These are phyloP conservation scores for Lippia alba DNA, from an alignment of 305 asterid species.

Conservation along the genomic window DNA sequence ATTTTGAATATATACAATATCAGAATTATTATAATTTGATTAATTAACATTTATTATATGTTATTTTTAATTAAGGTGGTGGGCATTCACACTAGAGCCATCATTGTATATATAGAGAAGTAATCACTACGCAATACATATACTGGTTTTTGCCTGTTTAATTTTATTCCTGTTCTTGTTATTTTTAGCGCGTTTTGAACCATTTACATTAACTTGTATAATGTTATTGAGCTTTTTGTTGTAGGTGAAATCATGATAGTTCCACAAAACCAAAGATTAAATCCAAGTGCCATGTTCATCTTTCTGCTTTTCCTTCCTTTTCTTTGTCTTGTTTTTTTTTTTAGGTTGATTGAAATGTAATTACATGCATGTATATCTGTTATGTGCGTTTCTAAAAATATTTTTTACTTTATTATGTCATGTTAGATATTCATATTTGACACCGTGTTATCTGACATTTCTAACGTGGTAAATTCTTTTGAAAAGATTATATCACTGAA, in stretches of 20 bases:
- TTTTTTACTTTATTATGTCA: too few relatives aligned
- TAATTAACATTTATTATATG: constrained; percentile 6
- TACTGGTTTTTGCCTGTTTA: not conserved
- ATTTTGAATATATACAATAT: constrained; percentile 37
- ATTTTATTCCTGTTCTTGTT: not conserved
- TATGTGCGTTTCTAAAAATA: too few relatives aligned
- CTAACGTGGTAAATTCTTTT: too few relatives aligned
- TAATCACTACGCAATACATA: constrained; percentile 28
- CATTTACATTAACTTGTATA: not conserved
- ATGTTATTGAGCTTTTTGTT: constrained; percentile 4
- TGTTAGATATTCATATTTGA: too few relatives aligned
- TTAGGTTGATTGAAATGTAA: too few relatives aligned
- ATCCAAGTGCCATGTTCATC: not conserved
- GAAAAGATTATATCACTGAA: too few relatives aligned
- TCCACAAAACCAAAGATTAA: not conserved
- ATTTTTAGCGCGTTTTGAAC: not conserved
- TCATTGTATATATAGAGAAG: constrained; percentile 20
- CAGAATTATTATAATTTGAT: constrained; percentile 13
- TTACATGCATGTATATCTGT: too few relatives aligned
- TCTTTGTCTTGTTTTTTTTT: too few relatives aligned
- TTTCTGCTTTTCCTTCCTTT: not conserved
- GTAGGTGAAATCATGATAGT: not conserved
- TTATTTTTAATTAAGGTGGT: constrained; percentile 25
- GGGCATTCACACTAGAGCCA: constrained; percentile 39
- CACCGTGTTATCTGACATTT: too few relatives aligned